Base-by-base conservation (phyloP, 805 yeast genomes). In the Metschnikowia reukaufii region DNA sequence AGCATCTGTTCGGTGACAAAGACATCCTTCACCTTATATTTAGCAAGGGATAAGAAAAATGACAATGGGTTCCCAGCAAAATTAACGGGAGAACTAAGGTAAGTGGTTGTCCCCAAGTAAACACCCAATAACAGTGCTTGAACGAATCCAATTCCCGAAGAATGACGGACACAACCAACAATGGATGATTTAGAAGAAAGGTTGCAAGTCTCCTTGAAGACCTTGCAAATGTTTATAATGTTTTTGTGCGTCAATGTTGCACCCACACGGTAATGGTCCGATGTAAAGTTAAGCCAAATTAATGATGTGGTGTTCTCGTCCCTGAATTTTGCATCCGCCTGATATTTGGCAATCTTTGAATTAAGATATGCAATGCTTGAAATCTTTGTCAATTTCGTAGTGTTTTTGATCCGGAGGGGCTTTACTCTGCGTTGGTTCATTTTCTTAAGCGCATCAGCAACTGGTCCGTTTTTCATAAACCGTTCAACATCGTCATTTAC, bases 131-230 rank as follows among this genome's bases (percentile, higher is more conserved):
- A 66, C 45, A 83, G 82, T n/a, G 96, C 78, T 63, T 89, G 92
- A 21, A 94, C 68, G 61, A 94, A 91, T 0, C 99, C 99, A 21
- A 92, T 65, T 0, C 97, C 97, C 2, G 78, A 67, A 1, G 88
- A 80, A 55, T 91, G 92, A 36, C 95, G 80, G 7, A 88, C 95
- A 64, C 96, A 83, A 0, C 96, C 96, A 35, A 92, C 74, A 6
- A 94, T 72, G 0, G 97, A 84, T 34, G 81, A 79, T 29, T 78
- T 76, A 33, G 86, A 78, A 12, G 84, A 76, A 67, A 94, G 73
- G 50, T 88, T 92, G 59, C 96, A 88, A 0, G 98, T 92, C 61
- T 92, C 97, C 57, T 94, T 92, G 60, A 89, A 77, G 17, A 88
- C 86, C 58, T 91, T 89, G 65, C 97, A 90, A 64, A 88, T 78